A percentile compares a stretch with the other conserved stretches of the same genome.
Evolutionary conservation across 148 eudicot genomes (phyloP).

Genomic region (Heliosperma pusillum): DNA sequence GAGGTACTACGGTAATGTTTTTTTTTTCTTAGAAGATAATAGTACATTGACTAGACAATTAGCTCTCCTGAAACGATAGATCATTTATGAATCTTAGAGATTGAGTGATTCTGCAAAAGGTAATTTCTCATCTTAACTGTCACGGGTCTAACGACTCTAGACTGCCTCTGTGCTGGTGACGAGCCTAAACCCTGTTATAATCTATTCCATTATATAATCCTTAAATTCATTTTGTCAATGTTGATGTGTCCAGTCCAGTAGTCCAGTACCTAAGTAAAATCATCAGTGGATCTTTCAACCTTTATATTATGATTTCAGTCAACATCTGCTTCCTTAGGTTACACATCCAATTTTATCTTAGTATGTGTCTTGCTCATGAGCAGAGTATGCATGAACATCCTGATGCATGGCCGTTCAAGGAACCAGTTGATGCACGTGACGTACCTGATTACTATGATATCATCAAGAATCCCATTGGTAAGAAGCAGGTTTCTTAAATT

Average conservation of each 20-base stretch:
- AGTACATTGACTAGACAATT: background rate
- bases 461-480: constrained; percentile 96
- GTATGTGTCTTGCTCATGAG: constrained; percentile 11
- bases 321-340: background rate
- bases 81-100: constrained; percentile 5
- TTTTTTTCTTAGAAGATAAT: background rate
- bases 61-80: background rate
- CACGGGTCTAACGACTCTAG: background rate
- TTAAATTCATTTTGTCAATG: background rate
- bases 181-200: background rate
- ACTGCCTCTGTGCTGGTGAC: background rate
- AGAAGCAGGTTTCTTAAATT: constrained; percentile 9
- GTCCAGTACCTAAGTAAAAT: background rate
- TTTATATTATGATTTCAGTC: background rate
- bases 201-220: background rate
- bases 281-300: background rate
- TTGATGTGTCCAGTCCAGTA: background rate
- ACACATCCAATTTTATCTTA: constrained; percentile 7
- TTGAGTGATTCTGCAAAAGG: background rate
- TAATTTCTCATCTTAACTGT: background rate
- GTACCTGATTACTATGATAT: constrained; percentile 96
- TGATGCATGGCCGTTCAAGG: constrained; percentile 98
- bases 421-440: constrained; percentile 86
- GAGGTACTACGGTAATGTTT: background rate
- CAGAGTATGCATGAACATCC: constrained; percentile 91